Conservation (phyloP, 495 filamentous ascomycete species). For the Penicillium steckii region DNA sequence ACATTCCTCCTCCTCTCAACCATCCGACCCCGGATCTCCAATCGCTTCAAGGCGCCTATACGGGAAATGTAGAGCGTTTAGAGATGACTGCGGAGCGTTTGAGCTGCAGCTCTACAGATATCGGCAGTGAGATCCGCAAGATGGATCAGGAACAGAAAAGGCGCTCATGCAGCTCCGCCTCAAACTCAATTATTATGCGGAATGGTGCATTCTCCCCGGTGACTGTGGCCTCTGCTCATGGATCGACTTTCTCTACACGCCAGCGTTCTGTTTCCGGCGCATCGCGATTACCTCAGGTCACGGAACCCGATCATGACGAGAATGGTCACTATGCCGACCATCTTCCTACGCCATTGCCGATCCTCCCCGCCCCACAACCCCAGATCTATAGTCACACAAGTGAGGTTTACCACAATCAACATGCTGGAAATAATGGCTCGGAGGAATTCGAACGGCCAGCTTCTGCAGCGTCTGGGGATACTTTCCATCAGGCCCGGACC, state of each 20-base stretch:
- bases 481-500: slow-evolving; percentile 62
- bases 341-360: slow-evolving; percentile 14
- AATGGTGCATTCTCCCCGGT: slow-evolving; percentile 77
- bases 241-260: slow-evolving; percentile 57
- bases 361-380: slow-evolving; percentile 26
- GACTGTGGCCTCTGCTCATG: slow-evolving; percentile 64
- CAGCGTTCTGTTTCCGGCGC: slow-evolving; percentile 58
- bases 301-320: slow-evolving; percentile 49
- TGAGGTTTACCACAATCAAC: slow-evolving; percentile 18
- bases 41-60: slow-evolving; percentile 69
- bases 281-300: slow-evolving; percentile 48
- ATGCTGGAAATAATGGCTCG: slow-evolving; percentile 11
- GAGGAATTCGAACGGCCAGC: slow-evolving; percentile 36
- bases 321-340: slow-evolving; percentile 35
- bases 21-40: slow-evolving; percentile 78
- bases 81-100: slow-evolving; percentile 81
- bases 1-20: slow-evolving; percentile 57
- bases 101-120: slow-evolving; percentile 71
- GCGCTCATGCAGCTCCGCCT: slow-evolving; percentile 42
- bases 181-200: slow-evolving; percentile 66
- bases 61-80: slow-evolving; percentile 76
- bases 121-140: slow-evolving; percentile 78
- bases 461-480: slow-evolving; percentile 63
- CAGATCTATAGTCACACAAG: slow-evolving; percentile 21
- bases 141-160: slow-evolving; percentile 76